Evolutionary conservation across 2,329 filamentous ascomycete species (phyloP), one percentile per base, ranked within the genome.

Genomic region (Fusarium gaditjirri): DNA sequence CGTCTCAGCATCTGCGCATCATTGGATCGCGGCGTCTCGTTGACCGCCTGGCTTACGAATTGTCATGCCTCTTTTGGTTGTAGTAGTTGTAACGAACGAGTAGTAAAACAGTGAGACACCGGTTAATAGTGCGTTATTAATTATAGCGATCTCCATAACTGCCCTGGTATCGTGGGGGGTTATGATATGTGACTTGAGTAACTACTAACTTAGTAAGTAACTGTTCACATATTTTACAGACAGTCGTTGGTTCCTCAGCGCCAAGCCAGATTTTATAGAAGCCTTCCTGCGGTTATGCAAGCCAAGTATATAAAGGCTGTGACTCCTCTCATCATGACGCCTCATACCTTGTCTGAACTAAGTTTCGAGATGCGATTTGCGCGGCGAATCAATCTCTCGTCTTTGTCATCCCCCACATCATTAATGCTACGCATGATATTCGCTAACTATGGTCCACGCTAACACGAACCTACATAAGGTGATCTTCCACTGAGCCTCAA

Each of bases 41-140:
- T 65, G 69, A 61, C 70, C 70, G 65, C 66, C 61, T 58, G 59
- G 63, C 56, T 72, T 70, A 68, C 70, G 71, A 73, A 68, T 68
- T 46, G 27, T 23, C 38, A 38, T 53, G 42, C 46, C 54, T 52
- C 35, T 41, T 64, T 23, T 39, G 44, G 43, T 43, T 66, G 25
- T 44, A 36, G 61, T 57, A 53, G 50, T 16, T 41, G 39, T n/a
- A 16, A 17, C 5, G 13, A 16, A 17, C 5, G 13, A 39, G 49
- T n/a, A 57, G 35, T 46, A 47, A 58, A 64, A 13, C 27, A 62
- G 53, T 55, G 68, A 71, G 44, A 60, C 44, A 54, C 29, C 35
- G n/a, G 47, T 35, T 35, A n/a, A 54, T 13, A 23, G 27, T 68
- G 54, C 43, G 44, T 29, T 50, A 57, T 60, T 49, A 59, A 49